Percentiles rank a stretch among this genome's conserved stretches.
Evolutionary conservation across 345 rosid genomes (phyloP).

Genomic region (Alliaria petiolata): DNA sequence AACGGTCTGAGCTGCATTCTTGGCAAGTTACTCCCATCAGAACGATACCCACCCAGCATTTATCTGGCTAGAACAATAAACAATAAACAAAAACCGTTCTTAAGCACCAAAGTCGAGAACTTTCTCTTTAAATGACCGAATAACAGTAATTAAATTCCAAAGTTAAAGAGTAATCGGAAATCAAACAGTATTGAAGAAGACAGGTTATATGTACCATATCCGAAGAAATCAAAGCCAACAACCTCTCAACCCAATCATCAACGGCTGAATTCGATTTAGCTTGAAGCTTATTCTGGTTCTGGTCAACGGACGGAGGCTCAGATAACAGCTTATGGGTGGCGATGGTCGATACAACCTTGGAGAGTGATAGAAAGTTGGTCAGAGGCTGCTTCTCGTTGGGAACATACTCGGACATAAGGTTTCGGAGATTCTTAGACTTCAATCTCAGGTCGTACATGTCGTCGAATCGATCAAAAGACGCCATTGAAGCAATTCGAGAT

Average conservation of each 20-base stretch:
- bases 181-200: neutral
- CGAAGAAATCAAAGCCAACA: constrained; percentile 43
- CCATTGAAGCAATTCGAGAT: constrained; percentile 32
- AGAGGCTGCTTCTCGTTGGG: constrained; percentile 59
- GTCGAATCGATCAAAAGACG: constrained; percentile 37
- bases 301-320: constrained; percentile 36
- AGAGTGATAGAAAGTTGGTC: constrained; percentile 35
- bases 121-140: neutral
- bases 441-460: constrained; percentile 51
- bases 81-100: neutral
- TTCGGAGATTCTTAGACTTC: constrained; percentile 58
- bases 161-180: neutral
- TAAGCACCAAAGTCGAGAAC: neutral
- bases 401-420: constrained; percentile 46
- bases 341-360: constrained; percentile 41
- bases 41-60: constrained; percentile 74
- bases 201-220: constrained; percentile 42
- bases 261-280: constrained; percentile 58
- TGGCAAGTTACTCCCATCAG: constrained; percentile 73
- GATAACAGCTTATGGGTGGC: constrained; percentile 51
- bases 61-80: constrained; percentile 60
- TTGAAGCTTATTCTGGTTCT: constrained; percentile 35
- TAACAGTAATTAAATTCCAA: neutral
- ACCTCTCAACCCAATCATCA: constrained; percentile 61
- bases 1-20: constrained; percentile 71